phyloP scores from a whole-genome alignment of 768 basidiomycete genomes.

The Gyrodon lividus region DNA sequence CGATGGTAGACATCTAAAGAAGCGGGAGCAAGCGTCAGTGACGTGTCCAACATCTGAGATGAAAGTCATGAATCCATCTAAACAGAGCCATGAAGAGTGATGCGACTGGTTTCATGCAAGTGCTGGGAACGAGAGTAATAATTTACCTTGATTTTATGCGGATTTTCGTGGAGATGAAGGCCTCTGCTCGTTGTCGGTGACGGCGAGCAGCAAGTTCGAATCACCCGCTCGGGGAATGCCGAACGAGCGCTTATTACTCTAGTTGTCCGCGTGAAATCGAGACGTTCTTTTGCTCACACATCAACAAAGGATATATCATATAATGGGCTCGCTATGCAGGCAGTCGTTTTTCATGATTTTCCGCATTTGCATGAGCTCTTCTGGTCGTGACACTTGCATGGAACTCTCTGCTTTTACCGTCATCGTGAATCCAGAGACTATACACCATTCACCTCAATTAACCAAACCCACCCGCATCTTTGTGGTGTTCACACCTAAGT shows the following conservation, averaged over 20 bases:
- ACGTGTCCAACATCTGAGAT: constrained; percentile 29
- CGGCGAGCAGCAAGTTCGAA: constrained; percentile 25
- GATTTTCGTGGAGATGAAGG: constrained; percentile 12
- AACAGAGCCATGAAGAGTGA: neutral
- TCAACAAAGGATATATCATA: too few relatives aligned
- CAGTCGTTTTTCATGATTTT: too few relatives aligned
- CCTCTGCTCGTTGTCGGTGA: constrained; percentile 36
- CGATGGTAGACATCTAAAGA: constrained; percentile 73
- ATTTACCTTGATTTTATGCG: constrained; percentile 24
- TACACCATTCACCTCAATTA: constrained; percentile 35
- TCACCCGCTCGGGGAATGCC: constrained; percentile 27
- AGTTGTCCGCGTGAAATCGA: too few relatives aligned
- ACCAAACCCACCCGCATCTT: constrained; percentile 29
- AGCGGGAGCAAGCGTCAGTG: constrained; percentile 21
- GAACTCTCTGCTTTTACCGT: neutral
- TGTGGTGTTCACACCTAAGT: constrained; percentile 37
- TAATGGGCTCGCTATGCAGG: too few relatives aligned
- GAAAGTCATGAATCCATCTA: constrained; percentile 30
- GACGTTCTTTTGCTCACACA: too few relatives aligned
- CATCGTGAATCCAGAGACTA: constrained; percentile 28
- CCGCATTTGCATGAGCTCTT: too few relatives aligned
- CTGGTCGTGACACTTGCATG: too few relatives aligned
- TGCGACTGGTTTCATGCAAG: neutral
- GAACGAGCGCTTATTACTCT: constrained; percentile 13
- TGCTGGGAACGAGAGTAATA: neutral